A percentile compares a stretch with the other conserved stretches of the same genome.
Evolutionary conservation across 2,329 filamentous ascomycete genomes (phyloP).

Genomic region (Sporothrix pseudoabietina): DNA sequence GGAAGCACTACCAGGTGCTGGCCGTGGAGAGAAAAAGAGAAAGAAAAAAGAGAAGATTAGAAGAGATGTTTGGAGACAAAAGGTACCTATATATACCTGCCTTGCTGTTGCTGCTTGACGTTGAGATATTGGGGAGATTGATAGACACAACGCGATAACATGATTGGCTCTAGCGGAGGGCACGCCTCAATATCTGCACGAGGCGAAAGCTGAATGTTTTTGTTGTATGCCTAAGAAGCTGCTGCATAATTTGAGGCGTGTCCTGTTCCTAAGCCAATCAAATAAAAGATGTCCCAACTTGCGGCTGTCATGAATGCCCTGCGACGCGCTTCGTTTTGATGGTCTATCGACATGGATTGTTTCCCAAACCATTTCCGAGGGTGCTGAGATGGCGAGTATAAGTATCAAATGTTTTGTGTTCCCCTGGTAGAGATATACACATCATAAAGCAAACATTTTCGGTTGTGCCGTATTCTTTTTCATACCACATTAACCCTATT

Average conservation of each 20-base stretch:
- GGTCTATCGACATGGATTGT: neutral
- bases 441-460: too few species aligned
- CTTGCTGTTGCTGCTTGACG: neutral
- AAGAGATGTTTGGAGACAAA: neutral
- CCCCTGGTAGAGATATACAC: too few species aligned
- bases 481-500: neutral
- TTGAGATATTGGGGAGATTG: neutral
- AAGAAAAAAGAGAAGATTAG: neutral
- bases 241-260: constrained; percentile 22
- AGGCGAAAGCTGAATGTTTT: neutral
- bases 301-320: neutral
- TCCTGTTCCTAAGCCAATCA: neutral
- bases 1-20: constrained; percentile 23
- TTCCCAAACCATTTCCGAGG: neutral
- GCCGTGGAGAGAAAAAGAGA: constrained; percentile 17
- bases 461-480: too few species aligned
- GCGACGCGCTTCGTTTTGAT: neutral
- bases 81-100: neutral
- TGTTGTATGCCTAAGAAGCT: neutral
- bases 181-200: constrained; percentile 24
- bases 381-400: neutral
- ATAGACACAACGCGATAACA: neutral
- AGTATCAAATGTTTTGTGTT: neutral
- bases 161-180: neutral
- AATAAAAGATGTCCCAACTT: neutral